phyloP scores from a whole-genome alignment of 176 grass and related monocot species.

The Cymbopogon citratus region DNA sequence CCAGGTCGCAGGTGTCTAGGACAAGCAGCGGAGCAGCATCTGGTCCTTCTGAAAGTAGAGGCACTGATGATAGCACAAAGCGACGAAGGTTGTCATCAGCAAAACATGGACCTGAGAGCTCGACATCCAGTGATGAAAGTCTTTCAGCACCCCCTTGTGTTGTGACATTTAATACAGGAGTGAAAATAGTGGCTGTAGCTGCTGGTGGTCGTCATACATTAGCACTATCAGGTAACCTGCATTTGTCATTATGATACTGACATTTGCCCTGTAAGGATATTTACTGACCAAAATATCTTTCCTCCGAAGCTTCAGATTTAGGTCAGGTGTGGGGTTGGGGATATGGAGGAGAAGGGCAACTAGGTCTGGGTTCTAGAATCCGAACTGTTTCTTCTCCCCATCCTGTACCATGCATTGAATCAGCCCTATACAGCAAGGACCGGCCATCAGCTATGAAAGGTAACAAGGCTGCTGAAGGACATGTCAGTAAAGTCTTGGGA shows the following conservation, averaged over 20 bases:
- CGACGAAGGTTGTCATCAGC: constrained; percentile 72
- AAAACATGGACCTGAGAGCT: constrained; percentile 76
- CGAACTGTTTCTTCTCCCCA: constrained; percentile 86
- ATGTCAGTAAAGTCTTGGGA: constrained; percentile 54
- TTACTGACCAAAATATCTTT: constrained; percentile 22
- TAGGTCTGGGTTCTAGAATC: constrained; percentile 93
- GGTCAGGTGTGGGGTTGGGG: constrained; percentile 99
- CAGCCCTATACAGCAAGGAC: constrained; percentile 61
- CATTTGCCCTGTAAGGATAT: constrained; percentile 16
- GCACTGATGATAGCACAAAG: constrained; percentile 75
- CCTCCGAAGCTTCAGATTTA: constrained; percentile 70
- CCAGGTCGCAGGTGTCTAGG: constrained; percentile 75
- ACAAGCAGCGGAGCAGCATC: constrained; percentile 51
- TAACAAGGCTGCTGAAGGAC: constrained; percentile 61
- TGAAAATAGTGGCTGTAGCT: constrained; percentile 72
- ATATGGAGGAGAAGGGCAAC: constrained; percentile 97
- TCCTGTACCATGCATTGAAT: constrained; percentile 88
- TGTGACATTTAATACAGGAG: constrained; percentile 76
- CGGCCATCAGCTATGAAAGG: constrained; percentile 40
- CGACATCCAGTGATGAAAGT: constrained; percentile 80
- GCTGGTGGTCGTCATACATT: constrained; percentile 97
- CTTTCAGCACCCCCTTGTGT: constrained; percentile 87
- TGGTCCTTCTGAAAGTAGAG: constrained; percentile 66
- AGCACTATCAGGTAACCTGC: constrained; percentile 83
- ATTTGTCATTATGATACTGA: background rate